Evolutionary conservation across 345 rosid species (phyloP).

Genomic region (Populus davidiana): DNA sequence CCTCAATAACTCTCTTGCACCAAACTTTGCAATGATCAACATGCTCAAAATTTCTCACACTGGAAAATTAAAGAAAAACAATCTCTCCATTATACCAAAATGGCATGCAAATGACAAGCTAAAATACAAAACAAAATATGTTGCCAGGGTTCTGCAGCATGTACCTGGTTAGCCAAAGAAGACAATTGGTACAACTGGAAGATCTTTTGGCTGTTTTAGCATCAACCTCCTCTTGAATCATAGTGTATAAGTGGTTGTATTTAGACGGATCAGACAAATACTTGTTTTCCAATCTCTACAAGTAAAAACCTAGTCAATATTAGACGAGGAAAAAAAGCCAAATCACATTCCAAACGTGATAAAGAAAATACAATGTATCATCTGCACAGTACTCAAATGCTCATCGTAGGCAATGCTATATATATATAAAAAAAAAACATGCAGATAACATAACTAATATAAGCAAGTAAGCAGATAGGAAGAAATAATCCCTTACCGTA

Average conservation of each 20-base stretch:
- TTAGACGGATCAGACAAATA: constrained; percentile 61
- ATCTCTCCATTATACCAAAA: neutral
- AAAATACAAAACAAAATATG: neutral
- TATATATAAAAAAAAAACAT: neutral
- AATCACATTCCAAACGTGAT: neutral
- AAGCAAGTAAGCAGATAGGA: neutral
- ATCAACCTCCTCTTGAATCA: constrained; percentile 78
- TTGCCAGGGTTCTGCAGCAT: neutral
- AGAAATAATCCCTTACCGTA: constrained; percentile 43
- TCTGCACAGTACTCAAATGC: neutral
- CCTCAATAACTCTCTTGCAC: neutral
- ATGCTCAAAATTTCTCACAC: neutral
- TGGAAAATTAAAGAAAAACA: neutral
- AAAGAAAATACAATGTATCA: neutral
- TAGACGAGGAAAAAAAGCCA: neutral
- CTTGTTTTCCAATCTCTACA: constrained; percentile 82
- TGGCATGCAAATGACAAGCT: neutral
- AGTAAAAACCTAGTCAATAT: neutral
- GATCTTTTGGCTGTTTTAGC: constrained; percentile 76
- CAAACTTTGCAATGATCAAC: neutral
- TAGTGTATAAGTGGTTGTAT: constrained; percentile 59
- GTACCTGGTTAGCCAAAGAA: constrained; percentile 95
- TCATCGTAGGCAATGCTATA: neutral
- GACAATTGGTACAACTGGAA: constrained; percentile 91
- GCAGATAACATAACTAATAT: neutral